phyloP scores from a whole-genome alignment of 495 filamentous ascomycete genomes.

The Bombardia bombarda region DNA sequence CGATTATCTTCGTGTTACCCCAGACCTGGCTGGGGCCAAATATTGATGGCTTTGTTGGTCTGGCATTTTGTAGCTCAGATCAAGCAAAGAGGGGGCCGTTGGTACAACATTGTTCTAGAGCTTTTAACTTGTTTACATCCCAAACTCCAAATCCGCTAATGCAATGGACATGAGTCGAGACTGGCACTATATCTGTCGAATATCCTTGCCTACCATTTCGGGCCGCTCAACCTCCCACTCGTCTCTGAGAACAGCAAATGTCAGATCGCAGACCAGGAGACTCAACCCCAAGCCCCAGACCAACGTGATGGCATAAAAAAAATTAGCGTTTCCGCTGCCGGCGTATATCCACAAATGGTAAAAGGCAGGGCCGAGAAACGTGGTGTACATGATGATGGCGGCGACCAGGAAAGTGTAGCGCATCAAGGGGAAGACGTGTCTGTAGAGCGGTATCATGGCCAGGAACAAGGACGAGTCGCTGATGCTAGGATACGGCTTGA shows the following conservation, averaged over 20 bases:
- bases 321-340: conserved; percentile 95
- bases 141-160: no score
- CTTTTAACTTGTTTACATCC: no score
- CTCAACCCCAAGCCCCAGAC: conserved; percentile 91
- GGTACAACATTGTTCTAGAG: no score
- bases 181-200: conserved; percentile 70
- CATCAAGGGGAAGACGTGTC: conserved; percentile 92
- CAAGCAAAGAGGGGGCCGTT: no score
- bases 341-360: conserved; percentile 99
- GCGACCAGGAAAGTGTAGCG: conserved; percentile 85
- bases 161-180: no score
- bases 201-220: conserved; percentile 78
- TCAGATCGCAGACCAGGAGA: conserved; percentile 65
- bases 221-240: conserved; percentile 92
- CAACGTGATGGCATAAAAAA: conserved; percentile 97
- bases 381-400: conserved; percentile 75
- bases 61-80: no score
- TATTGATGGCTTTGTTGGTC: no score
- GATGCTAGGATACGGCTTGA: conserved; percentile 93
- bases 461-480: conserved; percentile 80
- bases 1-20: no score
- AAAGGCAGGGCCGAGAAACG: conserved; percentile 86
- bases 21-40: no score
- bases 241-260: conserved; percentile 84
- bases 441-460: conserved; percentile 74